Evolutionary conservation across 1,284 basidiomycete species (phyloP), one percentile per base, ranked within the genome.

Genomic region (Microstroma glucosiphilum): DNA sequence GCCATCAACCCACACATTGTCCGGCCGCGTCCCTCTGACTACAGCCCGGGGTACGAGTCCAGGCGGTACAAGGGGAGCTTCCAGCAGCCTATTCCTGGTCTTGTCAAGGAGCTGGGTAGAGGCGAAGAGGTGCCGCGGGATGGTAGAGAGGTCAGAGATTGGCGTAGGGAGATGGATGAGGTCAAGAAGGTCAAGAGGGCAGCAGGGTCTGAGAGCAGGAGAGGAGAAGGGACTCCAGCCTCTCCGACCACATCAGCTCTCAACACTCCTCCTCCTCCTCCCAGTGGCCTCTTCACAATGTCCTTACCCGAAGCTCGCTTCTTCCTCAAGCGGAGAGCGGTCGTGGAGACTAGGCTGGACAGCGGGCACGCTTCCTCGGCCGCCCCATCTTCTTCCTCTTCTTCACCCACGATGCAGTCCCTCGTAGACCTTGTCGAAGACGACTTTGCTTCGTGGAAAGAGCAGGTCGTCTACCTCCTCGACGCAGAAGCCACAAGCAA

Each of bases 211-310:
- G 37, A 42, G 26, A 30, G 25, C 4, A 21, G 19, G 6, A 56
- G 25, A n/a, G 49, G 54, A 15, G 62, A 67, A 25, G 40, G 49
- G 30, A 9, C 30, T 37, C 30, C 30, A 4, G 40, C 57, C 42
- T 9, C 54, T 26, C n/a, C 63, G 49, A 17, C n/a, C 49, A n/a
- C 13, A 12, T 43, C 12, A 60, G 37, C 17, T 1, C 19, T 4
- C 0, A 59, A 66, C 48, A 48, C 68, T 1, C 6, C 41, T 1
- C 63, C 57, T 37, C 2, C 69, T 2, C 51, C 74, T 0, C 62
- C 60, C 6, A 59, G 61, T 40, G 75, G 75, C 9, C 69, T 73
- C 9, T 75, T 75, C 46, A 67, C 68, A 0, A 69, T 69, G 41
- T 65, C 62, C 15, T 40, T 73, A 12, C 53, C 56, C 1, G 71